Conservation (phyloP, 2,329 filamentous ascomycete genomes). For the Colletotrichum sp. region DNA sequence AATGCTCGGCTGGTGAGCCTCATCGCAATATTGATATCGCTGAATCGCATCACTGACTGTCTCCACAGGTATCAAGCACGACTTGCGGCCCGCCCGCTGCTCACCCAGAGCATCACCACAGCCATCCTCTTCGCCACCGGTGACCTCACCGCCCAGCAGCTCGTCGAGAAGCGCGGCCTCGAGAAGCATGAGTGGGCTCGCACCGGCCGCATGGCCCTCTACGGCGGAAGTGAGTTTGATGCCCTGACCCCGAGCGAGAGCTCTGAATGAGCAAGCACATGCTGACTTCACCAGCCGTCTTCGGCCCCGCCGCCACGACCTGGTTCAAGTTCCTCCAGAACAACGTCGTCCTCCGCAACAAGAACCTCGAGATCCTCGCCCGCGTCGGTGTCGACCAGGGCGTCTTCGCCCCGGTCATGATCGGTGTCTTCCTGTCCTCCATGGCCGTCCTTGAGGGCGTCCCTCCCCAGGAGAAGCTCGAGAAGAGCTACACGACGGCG, state of each 20-base stretch:
- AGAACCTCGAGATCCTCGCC: slow-evolving; percentile 75
- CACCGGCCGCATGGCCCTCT: slow-evolving; percentile 80
- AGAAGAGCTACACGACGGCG: slow-evolving; percentile 72
- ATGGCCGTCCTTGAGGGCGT: slow-evolving; percentile 84
- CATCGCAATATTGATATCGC: no score
- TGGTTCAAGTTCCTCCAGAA: slow-evolving; percentile 85
- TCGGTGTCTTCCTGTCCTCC: slow-evolving; percentile 79
- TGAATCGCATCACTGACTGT: neutral
- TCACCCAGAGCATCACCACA: slow-evolving; percentile 91
- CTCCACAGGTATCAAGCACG: slow-evolving; percentile 77
- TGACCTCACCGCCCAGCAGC: slow-evolving; percentile 89
- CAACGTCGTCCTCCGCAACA: slow-evolving; percentile 67
- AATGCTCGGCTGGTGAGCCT: slow-evolving; percentile 21
- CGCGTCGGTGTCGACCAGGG: slow-evolving; percentile 83
- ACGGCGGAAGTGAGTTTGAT: slow-evolving; percentile 70
- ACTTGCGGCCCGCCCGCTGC: slow-evolving; percentile 79
- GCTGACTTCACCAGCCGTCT: slow-evolving; percentile 61
- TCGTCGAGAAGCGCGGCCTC: slow-evolving; percentile 80
- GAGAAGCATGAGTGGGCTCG: slow-evolving; percentile 76
- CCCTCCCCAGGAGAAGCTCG: slow-evolving; percentile 67
- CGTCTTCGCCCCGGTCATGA: slow-evolving; percentile 83
- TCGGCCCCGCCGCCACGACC: slow-evolving; percentile 84
- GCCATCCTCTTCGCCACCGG: slow-evolving; percentile 92
- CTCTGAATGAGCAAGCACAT: neutral
- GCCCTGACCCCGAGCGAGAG: neutral